These are phyloP conservation scores for Antitrichia curtipendula DNA, from an alignment of 225 moss, liverwort and hornwort genomes.

Conservation along the genomic window DNA sequence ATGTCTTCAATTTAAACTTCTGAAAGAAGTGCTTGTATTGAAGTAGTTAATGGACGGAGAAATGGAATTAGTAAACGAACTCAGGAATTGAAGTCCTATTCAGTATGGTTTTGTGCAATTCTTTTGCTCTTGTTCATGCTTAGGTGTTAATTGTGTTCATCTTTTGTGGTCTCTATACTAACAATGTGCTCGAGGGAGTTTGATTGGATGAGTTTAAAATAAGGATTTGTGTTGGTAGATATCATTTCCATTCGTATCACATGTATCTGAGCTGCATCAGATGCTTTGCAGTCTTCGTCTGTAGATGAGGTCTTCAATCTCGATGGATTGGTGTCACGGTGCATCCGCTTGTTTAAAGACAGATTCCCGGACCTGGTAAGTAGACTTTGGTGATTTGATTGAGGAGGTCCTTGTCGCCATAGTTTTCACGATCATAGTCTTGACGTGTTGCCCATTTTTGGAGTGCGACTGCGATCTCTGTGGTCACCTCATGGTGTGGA, in stretches of 20 bases:
- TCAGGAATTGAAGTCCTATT: not conserved
- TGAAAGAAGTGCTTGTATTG: not conserved
- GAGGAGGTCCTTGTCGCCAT: not conserved
- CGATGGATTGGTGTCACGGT: constrained; percentile 78
- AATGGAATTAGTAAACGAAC: not conserved
- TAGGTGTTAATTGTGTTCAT: not conserved
- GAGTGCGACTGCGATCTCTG: not conserved
- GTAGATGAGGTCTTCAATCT: constrained; percentile 79
- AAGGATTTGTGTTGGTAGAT: not conserved
- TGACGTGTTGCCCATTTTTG: not conserved
- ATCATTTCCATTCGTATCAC: not conserved
- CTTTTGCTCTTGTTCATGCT: not conserved
- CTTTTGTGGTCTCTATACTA: not conserved
- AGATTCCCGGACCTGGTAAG: constrained; percentile 90
- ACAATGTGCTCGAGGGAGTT: not conserved
- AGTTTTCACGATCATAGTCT: not conserved
- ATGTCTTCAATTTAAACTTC: not conserved
- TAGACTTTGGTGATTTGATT: not conserved
- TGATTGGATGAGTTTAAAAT: not conserved
- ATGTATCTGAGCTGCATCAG: not conserved
- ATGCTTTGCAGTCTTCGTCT: constrained; percentile 42
- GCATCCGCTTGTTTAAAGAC: constrained; percentile 84
- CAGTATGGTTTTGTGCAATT: not conserved
- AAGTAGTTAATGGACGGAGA: not conserved
- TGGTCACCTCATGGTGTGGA: not conserved